Percentiles rank a stretch among this genome's conserved stretches.
Evolutionary conservation across 129 eudicot genomes (phyloP).

Genomic region (Silybum marianum): DNA sequence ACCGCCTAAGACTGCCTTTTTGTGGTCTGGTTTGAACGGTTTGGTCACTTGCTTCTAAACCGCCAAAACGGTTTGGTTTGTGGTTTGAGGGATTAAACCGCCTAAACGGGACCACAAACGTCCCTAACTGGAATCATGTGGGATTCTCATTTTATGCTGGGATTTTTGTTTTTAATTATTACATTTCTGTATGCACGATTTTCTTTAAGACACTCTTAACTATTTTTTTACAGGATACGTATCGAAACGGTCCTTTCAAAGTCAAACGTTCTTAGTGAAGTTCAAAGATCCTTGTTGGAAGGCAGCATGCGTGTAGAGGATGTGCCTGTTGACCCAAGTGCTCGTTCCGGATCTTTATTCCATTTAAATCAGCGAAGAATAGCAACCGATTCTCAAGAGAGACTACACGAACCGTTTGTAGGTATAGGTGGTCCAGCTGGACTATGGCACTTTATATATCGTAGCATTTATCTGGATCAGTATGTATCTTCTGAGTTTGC

Average conservation of each 20-base stretch:
- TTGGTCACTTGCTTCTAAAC: no score
- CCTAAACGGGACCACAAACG: no score
- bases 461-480: slow-evolving; percentile 83
- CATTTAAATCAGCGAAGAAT: slow-evolving; percentile 53
- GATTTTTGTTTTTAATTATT: background rate
- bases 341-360: slow-evolving; percentile 57
- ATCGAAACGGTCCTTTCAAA: slow-evolving; percentile 75
- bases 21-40: no score
- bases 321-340: slow-evolving; percentile 65
- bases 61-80: no score
- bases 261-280: slow-evolving; percentile 84
- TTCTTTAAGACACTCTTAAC: background rate
- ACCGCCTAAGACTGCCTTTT: no score
- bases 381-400: slow-evolving; percentile 42
- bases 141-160: no score
- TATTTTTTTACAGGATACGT: slow-evolving; percentile 57
- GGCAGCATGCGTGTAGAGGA: slow-evolving; percentile 89
- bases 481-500: slow-evolving; percentile 93
- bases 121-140: background rate
- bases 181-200: no score
- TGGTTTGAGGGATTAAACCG: no score
- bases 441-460: slow-evolving; percentile 93
- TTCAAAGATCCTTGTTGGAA: slow-evolving; percentile 73
- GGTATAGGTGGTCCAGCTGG: slow-evolving; percentile 95
- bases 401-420: slow-evolving; percentile 38